phyloP scores from a whole-genome alignment of 805 yeast species.

The Kuraishia capsulata region DNA sequence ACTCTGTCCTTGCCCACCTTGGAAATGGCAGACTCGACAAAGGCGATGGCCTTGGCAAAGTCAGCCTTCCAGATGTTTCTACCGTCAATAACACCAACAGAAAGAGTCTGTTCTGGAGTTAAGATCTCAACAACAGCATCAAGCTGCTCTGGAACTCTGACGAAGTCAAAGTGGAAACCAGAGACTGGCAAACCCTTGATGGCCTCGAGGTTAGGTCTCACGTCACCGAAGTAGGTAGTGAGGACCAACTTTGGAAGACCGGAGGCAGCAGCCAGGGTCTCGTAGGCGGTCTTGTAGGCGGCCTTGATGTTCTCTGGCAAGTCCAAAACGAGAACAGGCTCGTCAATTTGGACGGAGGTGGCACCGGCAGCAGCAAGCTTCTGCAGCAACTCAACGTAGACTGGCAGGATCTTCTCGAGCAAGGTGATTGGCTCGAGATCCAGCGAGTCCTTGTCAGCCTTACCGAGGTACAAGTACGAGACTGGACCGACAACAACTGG shows the following conservation, averaged over 20 bases:
- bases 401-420: constrained; percentile 85
- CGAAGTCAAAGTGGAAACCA: constrained; percentile 95
- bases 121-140: constrained; percentile 68
- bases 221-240: constrained; percentile 97
- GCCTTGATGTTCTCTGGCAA: constrained; percentile 75
- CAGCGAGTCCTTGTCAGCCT: constrained; percentile 95
- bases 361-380: constrained; percentile 95
- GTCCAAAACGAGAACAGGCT: constrained; percentile 93
- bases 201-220: constrained; percentile 89
- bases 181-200: constrained; percentile 86
- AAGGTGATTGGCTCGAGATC: constrained; percentile 91
- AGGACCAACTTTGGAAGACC: constrained; percentile 72
- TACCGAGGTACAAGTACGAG: constrained; percentile 90
- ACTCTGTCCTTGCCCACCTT: constrained; percentile 84
- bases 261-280: constrained; percentile 55
- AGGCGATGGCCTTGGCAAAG: constrained; percentile 75
- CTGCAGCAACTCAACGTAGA: constrained; percentile 79
- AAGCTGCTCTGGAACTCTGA: constrained; percentile 93
- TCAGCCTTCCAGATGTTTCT: constrained; percentile 99
- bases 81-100: constrained; percentile 97
- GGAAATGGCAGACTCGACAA: constrained; percentile 74
- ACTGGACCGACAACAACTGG: constrained; percentile 97
- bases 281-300: constrained; percentile 85
- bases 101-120: constrained; percentile 64
- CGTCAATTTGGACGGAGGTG: constrained; percentile 90